Conservation (phyloP, 2,329 filamentous ascomycete species). For the Scedosporium aurantiacum region DNA sequence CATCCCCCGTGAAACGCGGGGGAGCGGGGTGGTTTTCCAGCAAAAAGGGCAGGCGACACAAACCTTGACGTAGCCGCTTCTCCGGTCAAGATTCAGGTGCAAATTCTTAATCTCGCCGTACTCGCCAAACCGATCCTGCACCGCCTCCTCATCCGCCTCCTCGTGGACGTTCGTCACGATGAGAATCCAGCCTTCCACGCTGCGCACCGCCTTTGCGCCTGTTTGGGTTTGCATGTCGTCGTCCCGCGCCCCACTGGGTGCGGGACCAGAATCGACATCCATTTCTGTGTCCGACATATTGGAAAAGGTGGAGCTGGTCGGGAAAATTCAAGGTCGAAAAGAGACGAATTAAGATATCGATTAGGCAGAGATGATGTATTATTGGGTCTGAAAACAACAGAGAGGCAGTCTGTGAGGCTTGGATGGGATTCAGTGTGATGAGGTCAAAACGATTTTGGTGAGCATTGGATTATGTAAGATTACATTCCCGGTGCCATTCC, state of each 20-base stretch:
- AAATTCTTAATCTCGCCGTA: conserved; percentile 81
- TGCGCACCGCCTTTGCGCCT: conserved; percentile 71
- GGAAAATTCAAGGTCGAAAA: neutral
- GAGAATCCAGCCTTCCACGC: conserved; percentile 83
- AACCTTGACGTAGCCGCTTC: conserved; percentile 82
- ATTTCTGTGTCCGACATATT: conserved; percentile 46
- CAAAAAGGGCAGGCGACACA: neutral
- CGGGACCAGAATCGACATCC: conserved; percentile 43
- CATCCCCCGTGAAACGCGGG: neutral
- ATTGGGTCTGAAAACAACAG: too few species aligned
- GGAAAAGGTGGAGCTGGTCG: neutral
- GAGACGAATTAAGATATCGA: neutral
- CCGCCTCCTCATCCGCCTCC: conserved; percentile 72
- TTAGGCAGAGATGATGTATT: neutral
- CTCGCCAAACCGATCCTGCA: conserved; percentile 73
- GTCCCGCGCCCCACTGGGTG: conserved; percentile 35
- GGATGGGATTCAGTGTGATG: neutral
- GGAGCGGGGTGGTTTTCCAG: neutral
- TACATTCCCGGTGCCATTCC: too few species aligned
- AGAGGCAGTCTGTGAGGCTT: neutral
- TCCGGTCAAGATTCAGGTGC: conserved; percentile 70
- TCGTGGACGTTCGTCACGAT: conserved; percentile 81
- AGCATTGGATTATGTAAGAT: too few species aligned
- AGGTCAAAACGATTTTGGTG: neutral
- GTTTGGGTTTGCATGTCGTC: conserved; percentile 60